Conservation (phyloP, 148 eudicot species). For the Camellia lanceoleosa region DNA sequence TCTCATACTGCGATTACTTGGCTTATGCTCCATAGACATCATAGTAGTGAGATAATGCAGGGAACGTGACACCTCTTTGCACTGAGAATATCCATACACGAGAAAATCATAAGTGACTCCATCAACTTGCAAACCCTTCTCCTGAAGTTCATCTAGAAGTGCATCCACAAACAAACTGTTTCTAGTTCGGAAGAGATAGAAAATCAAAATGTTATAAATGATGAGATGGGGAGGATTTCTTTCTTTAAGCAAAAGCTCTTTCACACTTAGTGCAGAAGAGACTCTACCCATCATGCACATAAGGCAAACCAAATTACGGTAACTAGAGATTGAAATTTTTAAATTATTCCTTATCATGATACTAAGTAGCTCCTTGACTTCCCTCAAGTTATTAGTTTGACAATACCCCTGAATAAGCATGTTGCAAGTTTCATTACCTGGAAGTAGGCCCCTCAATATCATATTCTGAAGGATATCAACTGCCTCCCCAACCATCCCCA, state of each 20-base stretch:
- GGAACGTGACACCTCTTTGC: conserved; percentile 33
- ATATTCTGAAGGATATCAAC: conserved; percentile 31
- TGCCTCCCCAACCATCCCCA: conserved; percentile 41
- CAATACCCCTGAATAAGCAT: conserved; percentile 48
- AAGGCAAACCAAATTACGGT: conserved; percentile 36
- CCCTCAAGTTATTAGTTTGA: conserved; percentile 28
- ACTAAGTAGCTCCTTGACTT: conserved; percentile 42
- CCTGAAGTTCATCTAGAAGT: conserved; percentile 40
- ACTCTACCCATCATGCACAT: conserved; percentile 35
- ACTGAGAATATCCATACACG: conserved; percentile 40
- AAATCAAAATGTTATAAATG: conserved; percentile 54
- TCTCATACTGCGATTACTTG: conserved; percentile 59
- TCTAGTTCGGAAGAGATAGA: conserved; percentile 38
- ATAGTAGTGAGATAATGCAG: conserved; percentile 38
- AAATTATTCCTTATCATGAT: conserved; percentile 47
- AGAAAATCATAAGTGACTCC: conserved; percentile 52
- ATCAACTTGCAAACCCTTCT: conserved; percentile 42
- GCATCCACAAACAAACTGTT: conserved; percentile 31
- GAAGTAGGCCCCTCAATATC: conserved; percentile 23
- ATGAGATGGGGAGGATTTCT: conserved; percentile 22
- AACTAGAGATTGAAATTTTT: conserved; percentile 44
- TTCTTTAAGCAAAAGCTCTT: conserved; percentile 43
- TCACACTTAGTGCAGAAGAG: conserved; percentile 38
- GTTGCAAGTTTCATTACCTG: conserved; percentile 37
- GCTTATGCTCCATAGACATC: conserved; percentile 42